phyloP scores from a whole-genome alignment of 257 asterid genomes.

The Fraxinus cuspidata region DNA sequence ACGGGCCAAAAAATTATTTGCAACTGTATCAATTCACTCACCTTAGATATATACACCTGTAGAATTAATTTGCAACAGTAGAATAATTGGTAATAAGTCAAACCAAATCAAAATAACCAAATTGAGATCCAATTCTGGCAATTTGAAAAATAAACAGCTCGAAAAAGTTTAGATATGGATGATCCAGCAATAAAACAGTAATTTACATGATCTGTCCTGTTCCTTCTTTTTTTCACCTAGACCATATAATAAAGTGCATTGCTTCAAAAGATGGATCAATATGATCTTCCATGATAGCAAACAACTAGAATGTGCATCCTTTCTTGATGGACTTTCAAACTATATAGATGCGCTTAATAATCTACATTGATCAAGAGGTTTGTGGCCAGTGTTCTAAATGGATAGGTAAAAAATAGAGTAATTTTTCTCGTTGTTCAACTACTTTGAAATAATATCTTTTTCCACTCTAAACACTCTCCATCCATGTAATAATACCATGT shows the following conservation, averaged over 20 bases:
- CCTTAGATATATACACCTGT: too few species aligned
- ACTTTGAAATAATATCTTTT: not conserved
- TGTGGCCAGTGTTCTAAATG: not conserved
- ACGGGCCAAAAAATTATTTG: not conserved
- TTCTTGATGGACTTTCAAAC: not conserved
- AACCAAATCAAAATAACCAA: not conserved
- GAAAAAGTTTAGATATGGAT: not conserved
- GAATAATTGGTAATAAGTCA: too few species aligned
- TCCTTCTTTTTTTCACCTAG: not conserved
- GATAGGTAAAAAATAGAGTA: not conserved
- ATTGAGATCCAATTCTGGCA: not conserved
- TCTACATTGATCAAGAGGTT: not conserved
- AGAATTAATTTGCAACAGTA: too few species aligned
- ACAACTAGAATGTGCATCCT: not conserved
- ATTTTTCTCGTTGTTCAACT: not conserved
- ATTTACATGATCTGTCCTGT: not conserved
- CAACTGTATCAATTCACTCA: not conserved
- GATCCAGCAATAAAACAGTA: not conserved
- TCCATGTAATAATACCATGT: not conserved
- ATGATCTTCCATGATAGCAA: not conserved
- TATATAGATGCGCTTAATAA: not conserved
- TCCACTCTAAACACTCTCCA: not conserved
- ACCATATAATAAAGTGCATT: not conserved
- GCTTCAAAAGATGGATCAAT: not conserved
- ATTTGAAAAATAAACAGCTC: not conserved